phyloP scores from a whole-genome alignment of 106 monocot genomes.

The Chionographis japonica region DNA sequence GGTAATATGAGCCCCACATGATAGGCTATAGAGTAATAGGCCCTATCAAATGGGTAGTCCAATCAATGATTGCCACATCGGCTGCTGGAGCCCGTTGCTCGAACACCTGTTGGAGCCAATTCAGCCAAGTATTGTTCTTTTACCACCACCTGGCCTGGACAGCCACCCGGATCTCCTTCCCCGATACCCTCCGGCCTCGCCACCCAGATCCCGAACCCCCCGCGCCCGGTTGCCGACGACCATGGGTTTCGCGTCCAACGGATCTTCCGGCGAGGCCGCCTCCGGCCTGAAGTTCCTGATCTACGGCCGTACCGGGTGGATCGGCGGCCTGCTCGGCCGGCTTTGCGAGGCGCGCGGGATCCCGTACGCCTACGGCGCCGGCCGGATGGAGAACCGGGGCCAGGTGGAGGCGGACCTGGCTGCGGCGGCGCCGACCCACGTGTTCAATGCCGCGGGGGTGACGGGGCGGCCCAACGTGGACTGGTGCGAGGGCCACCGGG shows the following conservation, averaged over 20 bases:
- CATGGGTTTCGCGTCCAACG: slow-evolving; percentile 4
- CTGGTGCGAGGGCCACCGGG: slow-evolving; percentile 30
- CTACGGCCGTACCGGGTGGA: slow-evolving; percentile 26
- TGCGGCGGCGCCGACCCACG: slow-evolving; percentile 23
- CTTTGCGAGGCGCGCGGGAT: slow-evolving; percentile 20
- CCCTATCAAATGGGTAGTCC: too few species aligned
- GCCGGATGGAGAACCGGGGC: slow-evolving; percentile 16
- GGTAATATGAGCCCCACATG: too few species aligned
- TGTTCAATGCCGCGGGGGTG: slow-evolving; percentile 31
- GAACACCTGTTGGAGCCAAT: too few species aligned
- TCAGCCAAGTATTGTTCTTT: too few species aligned
- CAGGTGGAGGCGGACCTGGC: slow-evolving; percentile 13
- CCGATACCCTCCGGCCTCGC: neutral
- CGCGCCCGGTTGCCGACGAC: neutral
- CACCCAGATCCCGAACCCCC: neutral
- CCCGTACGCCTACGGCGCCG: slow-evolving; percentile 17
- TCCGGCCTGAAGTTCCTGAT: slow-evolving; percentile 22
- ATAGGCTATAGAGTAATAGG: too few species aligned
- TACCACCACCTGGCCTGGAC: too few species aligned
- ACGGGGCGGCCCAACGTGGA: slow-evolving; percentile 33
- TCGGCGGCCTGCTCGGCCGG: slow-evolving; percentile 24
- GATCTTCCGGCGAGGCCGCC: neutral
- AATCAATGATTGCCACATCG: too few species aligned
- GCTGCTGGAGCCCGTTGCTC: too few species aligned
- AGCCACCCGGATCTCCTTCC: too few species aligned